These are phyloP conservation scores for Pholiota microspora DNA, from an alignment of 768 basidiomycete species.

Conservation along the genomic window DNA sequence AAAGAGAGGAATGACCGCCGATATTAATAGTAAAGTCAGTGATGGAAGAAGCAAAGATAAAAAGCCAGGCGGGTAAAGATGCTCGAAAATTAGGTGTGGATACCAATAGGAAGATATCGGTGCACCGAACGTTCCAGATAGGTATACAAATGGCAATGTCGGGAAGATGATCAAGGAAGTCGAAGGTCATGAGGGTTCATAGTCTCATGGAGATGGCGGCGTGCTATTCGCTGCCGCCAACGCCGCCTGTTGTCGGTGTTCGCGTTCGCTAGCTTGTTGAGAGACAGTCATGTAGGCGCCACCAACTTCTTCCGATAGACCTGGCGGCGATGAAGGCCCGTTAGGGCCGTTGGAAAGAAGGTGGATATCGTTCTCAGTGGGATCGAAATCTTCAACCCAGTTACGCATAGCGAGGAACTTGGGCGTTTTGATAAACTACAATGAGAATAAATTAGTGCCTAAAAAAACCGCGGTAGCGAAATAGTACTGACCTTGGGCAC, in stretches of 20 bases:
- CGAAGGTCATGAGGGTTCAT: not conserved
- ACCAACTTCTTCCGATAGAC: slow-evolving; percentile 68
- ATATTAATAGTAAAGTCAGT: slow-evolving; percentile 5
- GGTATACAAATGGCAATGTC: not conserved
- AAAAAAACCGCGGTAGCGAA: not conserved
- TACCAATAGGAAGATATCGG: not conserved
- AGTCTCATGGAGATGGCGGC: slow-evolving; percentile 26
- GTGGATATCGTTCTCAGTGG: slow-evolving; percentile 58
- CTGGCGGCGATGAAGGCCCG: slow-evolving; percentile 67
- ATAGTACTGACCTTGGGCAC: slow-evolving; percentile 77
- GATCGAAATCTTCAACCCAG: slow-evolving; percentile 76
- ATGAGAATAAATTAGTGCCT: slow-evolving; percentile 8
- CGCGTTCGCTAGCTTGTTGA: slow-evolving; percentile 73
- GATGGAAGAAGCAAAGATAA: not conserved
- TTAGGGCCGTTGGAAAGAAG: slow-evolving; percentile 52
- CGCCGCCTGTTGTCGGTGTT: slow-evolving; percentile 42
- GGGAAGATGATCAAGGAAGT: slow-evolving; percentile 4
- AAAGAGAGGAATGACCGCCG: slow-evolving; percentile 10
- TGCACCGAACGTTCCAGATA: not conserved
- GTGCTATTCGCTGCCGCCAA: slow-evolving; percentile 22
- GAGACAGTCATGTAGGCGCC: slow-evolving; percentile 88
- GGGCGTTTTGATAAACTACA: slow-evolving; percentile 84
- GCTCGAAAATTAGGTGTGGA: not conserved
- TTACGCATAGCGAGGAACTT: slow-evolving; percentile 78
- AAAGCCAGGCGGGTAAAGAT: not conserved